These are phyloP conservation scores for Lachancea sp. DNA, from an alignment of 805 yeast species.

Conservation along the genomic window DNA sequence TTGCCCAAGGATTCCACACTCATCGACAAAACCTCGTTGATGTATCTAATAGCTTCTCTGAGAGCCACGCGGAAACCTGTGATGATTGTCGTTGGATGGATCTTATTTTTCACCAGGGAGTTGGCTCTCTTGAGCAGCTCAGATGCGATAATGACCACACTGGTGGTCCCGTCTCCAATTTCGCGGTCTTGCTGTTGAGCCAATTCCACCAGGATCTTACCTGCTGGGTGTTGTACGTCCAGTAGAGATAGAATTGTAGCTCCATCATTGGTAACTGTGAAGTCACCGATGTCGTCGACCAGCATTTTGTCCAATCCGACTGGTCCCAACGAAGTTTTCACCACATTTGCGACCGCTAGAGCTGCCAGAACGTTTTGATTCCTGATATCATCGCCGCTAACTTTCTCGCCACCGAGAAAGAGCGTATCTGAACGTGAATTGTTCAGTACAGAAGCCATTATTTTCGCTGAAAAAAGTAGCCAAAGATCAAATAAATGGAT, in stretches of 20 bases:
- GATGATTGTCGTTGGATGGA: conserved; percentile 96
- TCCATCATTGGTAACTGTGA: conserved; percentile 97
- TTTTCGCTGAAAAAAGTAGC: background rate
- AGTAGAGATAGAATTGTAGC: conserved; percentile 87
- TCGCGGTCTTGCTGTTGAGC: conserved; percentile 99
- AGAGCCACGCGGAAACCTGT: conserved; percentile 93
- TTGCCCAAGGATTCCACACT: conserved; percentile 76
- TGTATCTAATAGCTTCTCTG: conserved; percentile 82
- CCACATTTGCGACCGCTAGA: conserved; percentile 69
- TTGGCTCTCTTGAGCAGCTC: conserved; percentile 89
- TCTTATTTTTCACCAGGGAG: conserved; percentile 84
- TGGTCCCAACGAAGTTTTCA: conserved; percentile 92
- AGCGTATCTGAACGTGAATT: conserved; percentile 86
- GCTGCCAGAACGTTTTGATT: conserved; percentile 95
- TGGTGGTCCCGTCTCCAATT: conserved; percentile 97
- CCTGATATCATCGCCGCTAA: conserved; percentile 93
- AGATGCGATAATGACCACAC: conserved; percentile 92
- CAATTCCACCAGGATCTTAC: conserved; percentile 89
- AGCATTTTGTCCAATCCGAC: conserved; percentile 98
- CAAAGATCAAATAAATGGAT: too few relatives aligned
- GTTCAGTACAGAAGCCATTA: conserved; percentile 59
- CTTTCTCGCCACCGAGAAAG: conserved; percentile 91
- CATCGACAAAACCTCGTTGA: conserved; percentile 75
- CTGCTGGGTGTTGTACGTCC: conserved; percentile 99
- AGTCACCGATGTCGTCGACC: conserved; percentile 98